Base-by-base conservation (phyloP, 306 rosid species). In the Carpinus fangiana region DNA sequence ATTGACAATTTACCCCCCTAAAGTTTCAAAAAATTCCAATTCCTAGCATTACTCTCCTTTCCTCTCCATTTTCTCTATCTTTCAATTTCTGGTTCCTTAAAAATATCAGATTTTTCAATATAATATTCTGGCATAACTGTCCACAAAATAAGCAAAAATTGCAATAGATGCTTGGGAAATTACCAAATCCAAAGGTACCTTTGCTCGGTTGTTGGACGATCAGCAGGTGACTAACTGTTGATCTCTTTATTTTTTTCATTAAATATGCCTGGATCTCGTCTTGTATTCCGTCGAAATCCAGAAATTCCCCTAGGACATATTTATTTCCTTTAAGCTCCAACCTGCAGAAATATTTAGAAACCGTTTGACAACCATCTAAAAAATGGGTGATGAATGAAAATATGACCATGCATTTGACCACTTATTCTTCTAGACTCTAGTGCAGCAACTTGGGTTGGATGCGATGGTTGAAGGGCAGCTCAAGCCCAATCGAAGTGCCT, bases 131-230 rank as follows among this genome's bases (percentile, higher is more conserved):
- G 21, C 50, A 65, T 65, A 17, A 65, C 71, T 36, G 45, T 36
- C 2, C 12, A 18, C 68, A 36, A 70, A 47, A 70, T 23, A 62
- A 59, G 50, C 53, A 48, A 77, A 41, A 73, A 73, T 34, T 31
- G 34, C 34, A 31, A 60, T 20, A 56, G 41, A 69, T 60, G 47
- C 31, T 77, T 74, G 38, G 79, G 72, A 72, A 74, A 85, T 86
- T 92, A 95, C 99, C 97, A 77, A 93, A 85, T 75, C 99, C 98
- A 75, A 95, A 88, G 93, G 89, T 95, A 23, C 26, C 26, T 23
- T 23, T 1, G 86, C 99, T 95, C 0, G 92, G 93, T 90, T 89
- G 89, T 67, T 90, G 98, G 74, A 90, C 80, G 31, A 81, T 48
- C 83, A 93, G 28, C 72, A 31, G 34, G 34, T 31, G 90, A 59